Conservation (phyloP, 2,329 filamentous ascomycete species). For the Whalleya microplaca region DNA sequence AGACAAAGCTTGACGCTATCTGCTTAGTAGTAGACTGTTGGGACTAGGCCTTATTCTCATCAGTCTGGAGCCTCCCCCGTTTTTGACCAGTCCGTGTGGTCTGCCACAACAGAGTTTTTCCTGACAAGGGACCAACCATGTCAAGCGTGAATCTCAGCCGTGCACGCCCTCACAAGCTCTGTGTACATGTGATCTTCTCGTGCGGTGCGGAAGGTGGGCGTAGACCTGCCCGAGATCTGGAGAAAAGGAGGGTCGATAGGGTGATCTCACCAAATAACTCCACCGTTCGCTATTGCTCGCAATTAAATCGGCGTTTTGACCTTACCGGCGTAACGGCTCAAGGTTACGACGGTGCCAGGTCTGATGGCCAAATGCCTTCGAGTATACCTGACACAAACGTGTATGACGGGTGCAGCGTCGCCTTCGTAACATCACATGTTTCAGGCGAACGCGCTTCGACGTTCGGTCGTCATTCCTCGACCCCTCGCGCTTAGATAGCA, state of each 20-base stretch:
- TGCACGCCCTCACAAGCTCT: neutral
- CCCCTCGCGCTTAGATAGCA: neutral
- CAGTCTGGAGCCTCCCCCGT: neutral
- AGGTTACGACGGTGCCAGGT: neutral
- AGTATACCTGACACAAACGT: too few relatives aligned
- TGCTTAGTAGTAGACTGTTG: too few relatives aligned
- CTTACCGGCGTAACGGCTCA: too few relatives aligned
- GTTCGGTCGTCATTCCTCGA: neutral
- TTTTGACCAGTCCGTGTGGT: conserved; percentile 10
- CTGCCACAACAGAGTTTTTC: conserved; percentile 20
- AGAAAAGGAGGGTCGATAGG: neutral
- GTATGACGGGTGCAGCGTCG: neutral
- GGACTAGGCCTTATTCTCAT: conserved; percentile 7
- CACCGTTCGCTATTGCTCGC: too few relatives aligned
- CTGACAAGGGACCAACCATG: neutral
- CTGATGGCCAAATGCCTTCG: too few relatives aligned
- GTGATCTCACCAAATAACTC: too few relatives aligned
- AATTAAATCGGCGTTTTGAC: too few relatives aligned
- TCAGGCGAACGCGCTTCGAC: neutral
- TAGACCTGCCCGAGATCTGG: too few relatives aligned
- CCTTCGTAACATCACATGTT: neutral
- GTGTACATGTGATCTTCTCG: neutral
- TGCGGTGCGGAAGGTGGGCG: too few relatives aligned
- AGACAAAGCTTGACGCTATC: too few relatives aligned
- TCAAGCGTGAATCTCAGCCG: neutral